Evolutionary conservation across 1,284 basidiomycete genomes (phyloP).

Genomic region (Ceratobasidium sp.): DNA sequence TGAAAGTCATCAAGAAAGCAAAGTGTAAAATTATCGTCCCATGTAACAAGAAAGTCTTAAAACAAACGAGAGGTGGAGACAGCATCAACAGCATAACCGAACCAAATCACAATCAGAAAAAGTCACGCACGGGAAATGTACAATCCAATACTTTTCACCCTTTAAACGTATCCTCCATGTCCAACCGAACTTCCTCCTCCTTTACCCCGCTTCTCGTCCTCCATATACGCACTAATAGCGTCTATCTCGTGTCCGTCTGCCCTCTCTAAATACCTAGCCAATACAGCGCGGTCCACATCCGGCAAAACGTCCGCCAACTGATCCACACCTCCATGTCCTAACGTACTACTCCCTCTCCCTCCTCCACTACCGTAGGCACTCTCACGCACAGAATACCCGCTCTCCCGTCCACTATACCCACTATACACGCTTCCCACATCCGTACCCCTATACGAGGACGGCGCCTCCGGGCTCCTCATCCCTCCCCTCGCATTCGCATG

Average conservation of each 20-base stretch:
- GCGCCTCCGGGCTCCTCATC: slow-evolving; percentile 35
- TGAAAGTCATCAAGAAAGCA: slow-evolving; percentile 7
- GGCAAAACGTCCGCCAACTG: slow-evolving; percentile 81
- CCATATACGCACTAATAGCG: slow-evolving; percentile 88
- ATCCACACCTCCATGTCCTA: slow-evolving; percentile 62
- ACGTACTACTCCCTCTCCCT: slow-evolving; percentile 60
- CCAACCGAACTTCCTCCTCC: neutral
- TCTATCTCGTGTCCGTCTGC: slow-evolving; percentile 80
- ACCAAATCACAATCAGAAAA: slow-evolving; percentile 25
- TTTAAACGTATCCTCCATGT: neutral
- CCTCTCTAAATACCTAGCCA: slow-evolving; percentile 79
- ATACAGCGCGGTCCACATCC: slow-evolving; percentile 75
- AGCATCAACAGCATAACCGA: slow-evolving; percentile 36
- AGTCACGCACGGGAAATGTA: slow-evolving; percentile 44
- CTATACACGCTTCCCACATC: slow-evolving; percentile 42
- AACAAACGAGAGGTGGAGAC: slow-evolving; percentile 23
- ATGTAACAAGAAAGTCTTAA: slow-evolving; percentile 37
- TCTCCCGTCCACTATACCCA: slow-evolving; percentile 49
- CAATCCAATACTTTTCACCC: slow-evolving; percentile 17
- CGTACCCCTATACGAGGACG: slow-evolving; percentile 34
- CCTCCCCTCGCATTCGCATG: slow-evolving; percentile 6
- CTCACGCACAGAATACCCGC: slow-evolving; percentile 49
- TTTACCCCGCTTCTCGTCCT: slow-evolving; percentile 85
- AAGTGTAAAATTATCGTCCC: slow-evolving; percentile 33
- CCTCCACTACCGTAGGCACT: slow-evolving; percentile 53